These are phyloP conservation scores for Phytophthora palmivora DNA, from an alignment of 352 stramenopile species.

Conservation along the genomic window DNA sequence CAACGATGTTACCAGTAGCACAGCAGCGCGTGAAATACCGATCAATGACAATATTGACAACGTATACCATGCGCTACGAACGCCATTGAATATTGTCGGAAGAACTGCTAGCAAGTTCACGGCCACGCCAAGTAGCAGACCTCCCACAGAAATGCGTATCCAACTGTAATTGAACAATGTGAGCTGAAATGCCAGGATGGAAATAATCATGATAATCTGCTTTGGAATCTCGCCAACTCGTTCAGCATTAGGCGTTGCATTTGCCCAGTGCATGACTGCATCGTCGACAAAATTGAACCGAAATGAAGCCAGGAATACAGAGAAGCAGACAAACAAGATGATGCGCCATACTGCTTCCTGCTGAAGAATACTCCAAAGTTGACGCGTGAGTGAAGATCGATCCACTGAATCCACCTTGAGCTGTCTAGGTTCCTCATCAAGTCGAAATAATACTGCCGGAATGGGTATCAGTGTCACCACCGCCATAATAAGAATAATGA, in stretches of 20 bases:
- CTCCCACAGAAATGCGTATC: slow-evolving; percentile 61
- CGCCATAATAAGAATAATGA: slow-evolving; percentile 74
- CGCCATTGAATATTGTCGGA: slow-evolving; percentile 59
- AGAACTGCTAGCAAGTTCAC: slow-evolving; percentile 42
- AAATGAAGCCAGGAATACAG: slow-evolving; percentile 68
- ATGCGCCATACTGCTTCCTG: slow-evolving; percentile 81
- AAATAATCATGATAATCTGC: slow-evolving; percentile 52
- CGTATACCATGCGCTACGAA: slow-evolving; percentile 58
- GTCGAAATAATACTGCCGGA: slow-evolving; percentile 64
- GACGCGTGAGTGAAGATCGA: slow-evolving; percentile 58
- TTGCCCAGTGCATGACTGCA: slow-evolving; percentile 59
- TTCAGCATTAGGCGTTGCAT: slow-evolving; percentile 43
- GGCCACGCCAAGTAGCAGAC: slow-evolving; percentile 46
- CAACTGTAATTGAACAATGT: slow-evolving; percentile 80
- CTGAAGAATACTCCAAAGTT: slow-evolving; percentile 80
- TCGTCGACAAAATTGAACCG: slow-evolving; percentile 64
- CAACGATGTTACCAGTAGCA: slow-evolving; percentile 62
- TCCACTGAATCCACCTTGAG: slow-evolving; percentile 79
- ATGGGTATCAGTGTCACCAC: slow-evolving; percentile 70
- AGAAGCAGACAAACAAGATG: slow-evolving; percentile 71
- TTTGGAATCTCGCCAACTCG: slow-evolving; percentile 54
- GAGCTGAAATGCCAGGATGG: slow-evolving; percentile 59
- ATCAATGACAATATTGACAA: slow-evolving; percentile 49
- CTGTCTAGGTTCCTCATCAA: slow-evolving; percentile 75
- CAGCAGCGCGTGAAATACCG: slow-evolving; percentile 47